Percentiles rank a stretch among this genome's conserved stretches.
Evolutionary conservation across 495 filamentous ascomycete species (phyloP).

Genomic region (Amorphotheca resinae): DNA sequence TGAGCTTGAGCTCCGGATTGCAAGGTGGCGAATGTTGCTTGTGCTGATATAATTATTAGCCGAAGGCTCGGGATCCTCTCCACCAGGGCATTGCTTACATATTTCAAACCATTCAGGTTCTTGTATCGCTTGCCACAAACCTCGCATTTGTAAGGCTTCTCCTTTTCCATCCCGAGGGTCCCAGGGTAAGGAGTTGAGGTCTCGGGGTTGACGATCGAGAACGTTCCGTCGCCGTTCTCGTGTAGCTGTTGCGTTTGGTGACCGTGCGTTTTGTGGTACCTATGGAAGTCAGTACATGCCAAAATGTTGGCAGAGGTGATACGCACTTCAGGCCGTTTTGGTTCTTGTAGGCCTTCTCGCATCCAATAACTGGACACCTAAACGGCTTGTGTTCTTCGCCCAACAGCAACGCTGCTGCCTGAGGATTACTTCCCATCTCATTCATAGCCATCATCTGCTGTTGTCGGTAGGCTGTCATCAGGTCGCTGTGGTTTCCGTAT

Average conservation of each 20-base stretch:
- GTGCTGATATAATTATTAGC: constrained; percentile 36
- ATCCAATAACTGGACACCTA: constrained; percentile 94
- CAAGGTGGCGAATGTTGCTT: constrained; percentile 75
- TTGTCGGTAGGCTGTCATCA: constrained; percentile 56
- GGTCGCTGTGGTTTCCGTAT: constrained; percentile 61
- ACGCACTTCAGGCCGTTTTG: constrained; percentile 92
- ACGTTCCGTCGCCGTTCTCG: constrained; percentile 91
- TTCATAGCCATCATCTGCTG: constrained; percentile 54
- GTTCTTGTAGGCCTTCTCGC: constrained; percentile 99
- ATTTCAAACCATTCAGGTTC: constrained; percentile 94
- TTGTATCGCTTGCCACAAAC: constrained; percentile 98
- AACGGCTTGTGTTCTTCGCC: constrained; percentile 84
- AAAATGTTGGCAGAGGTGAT: constrained; percentile 2
- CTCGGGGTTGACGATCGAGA: constrained; percentile 95
- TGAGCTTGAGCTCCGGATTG: constrained; percentile 30
- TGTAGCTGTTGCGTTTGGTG: constrained; percentile 93
- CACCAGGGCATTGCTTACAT: constrained; percentile 33
- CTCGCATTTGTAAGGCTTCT: constrained; percentile 96
- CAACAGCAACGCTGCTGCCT: constrained; percentile 33
- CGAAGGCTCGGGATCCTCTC: constrained; percentile 3
- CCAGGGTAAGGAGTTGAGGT: constrained; percentile 89
- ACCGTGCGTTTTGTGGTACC: constrained; percentile 72
- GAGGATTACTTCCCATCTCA: constrained; percentile 15
- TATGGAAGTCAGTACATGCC: constrained; percentile 28
- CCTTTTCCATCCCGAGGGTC: constrained; percentile 97